These are phyloP conservation scores for Hylodesmum podocarpum DNA, from an alignment of 306 rosid species.

Conservation along the genomic window DNA sequence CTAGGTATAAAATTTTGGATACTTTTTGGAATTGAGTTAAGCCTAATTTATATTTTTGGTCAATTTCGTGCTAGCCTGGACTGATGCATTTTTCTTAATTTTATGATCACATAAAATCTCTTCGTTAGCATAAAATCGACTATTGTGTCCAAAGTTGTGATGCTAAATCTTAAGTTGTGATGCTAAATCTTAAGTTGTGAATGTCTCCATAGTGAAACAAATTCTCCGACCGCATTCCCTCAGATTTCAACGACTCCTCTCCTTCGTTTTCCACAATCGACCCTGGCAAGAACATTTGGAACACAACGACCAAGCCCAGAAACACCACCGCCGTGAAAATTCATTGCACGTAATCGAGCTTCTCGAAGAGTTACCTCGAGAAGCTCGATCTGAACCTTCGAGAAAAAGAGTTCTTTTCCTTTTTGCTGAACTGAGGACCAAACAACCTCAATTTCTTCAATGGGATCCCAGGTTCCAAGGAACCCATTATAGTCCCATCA, in stretches of 20 bases:
- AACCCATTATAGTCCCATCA: constrained; percentile 93
- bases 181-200: too few species aligned
- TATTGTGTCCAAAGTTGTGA: too few species aligned
- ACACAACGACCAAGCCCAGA: constrained; percentile 70
- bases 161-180: too few species aligned
- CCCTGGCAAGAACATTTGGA: constrained; percentile 86
- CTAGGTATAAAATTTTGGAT: constrained; percentile 14
- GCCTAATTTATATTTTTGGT: not conserved
- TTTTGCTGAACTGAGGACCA: constrained; percentile 49
- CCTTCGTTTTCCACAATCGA: constrained; percentile 64
- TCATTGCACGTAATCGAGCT: constrained; percentile 90
- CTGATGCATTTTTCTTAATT: not conserved
- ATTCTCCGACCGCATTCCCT: constrained; percentile 45
- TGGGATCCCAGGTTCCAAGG: constrained; percentile 64
- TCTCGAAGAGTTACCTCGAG: constrained; percentile 73
- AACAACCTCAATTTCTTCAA: constrained; percentile 70
- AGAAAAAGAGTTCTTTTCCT: constrained; percentile 58
- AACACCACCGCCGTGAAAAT: constrained; percentile 82
- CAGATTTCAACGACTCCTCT: constrained; percentile 34
- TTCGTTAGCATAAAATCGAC: too few species aligned
- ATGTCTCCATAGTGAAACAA: constrained; percentile 43
- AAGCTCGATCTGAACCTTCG: constrained; percentile 92
- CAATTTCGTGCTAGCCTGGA: constrained; percentile 3
- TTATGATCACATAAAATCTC: not conserved
- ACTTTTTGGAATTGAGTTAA: not conserved